Conservation (phyloP, 257 asterid species). For the Ocimum tenuiflorum region DNA sequence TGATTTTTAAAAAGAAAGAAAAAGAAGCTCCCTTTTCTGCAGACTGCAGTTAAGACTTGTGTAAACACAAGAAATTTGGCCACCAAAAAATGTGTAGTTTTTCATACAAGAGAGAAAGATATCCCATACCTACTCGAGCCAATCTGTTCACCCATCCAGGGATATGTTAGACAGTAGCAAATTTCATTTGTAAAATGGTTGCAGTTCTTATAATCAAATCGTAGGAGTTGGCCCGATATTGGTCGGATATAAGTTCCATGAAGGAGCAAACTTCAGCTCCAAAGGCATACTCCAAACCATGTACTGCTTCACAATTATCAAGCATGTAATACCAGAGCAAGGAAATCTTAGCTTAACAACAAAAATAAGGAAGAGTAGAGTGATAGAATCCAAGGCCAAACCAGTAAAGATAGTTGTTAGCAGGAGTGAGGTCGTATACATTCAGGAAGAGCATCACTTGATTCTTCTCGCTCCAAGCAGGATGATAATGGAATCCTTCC, state of each 20-base stretch:
- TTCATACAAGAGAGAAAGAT: neutral
- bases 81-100: too few species aligned
- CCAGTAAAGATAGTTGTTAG: constrained; percentile 76
- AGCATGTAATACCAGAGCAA: neutral
- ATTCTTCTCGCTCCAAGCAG: constrained; percentile 48
- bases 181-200: constrained; percentile 84
- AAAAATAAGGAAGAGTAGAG: constrained; percentile 44
- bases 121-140: constrained; percentile 66
- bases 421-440: constrained; percentile 73
- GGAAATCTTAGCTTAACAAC: neutral
- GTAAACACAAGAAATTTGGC: too few species aligned
- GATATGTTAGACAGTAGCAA: constrained; percentile 47
- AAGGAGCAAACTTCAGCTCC: constrained; percentile 81
- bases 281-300: constrained; percentile 75
- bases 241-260: constrained; percentile 62
- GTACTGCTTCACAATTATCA: constrained; percentile 36
- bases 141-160: constrained; percentile 92
- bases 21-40: neutral
- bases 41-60: neutral
- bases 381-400: constrained; percentile 76
- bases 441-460: constrained; percentile 51
- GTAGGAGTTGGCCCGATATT: constrained; percentile 71
- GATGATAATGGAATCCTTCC: constrained; percentile 43
- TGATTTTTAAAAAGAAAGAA: neutral
- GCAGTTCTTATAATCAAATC: constrained; percentile 84